Conservation (phyloP, 2,329 filamentous ascomycete species). For the Balansia obtecta region DNA sequence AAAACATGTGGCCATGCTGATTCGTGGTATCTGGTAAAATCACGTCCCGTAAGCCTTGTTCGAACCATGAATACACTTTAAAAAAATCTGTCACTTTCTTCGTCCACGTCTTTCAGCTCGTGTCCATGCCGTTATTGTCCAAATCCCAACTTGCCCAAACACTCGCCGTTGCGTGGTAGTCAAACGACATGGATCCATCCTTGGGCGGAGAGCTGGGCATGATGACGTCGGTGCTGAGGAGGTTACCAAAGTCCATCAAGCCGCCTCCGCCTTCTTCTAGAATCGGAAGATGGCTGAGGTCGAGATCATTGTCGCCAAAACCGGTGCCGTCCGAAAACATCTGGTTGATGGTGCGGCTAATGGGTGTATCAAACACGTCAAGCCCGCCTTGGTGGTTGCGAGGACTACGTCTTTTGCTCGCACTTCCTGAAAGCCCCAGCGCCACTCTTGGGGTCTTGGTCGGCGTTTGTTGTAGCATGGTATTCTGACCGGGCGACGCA, state of each 20-base stretch:
- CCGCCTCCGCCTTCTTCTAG: constrained; percentile 23
- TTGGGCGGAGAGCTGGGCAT: constrained; percentile 37
- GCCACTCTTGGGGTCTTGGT: constrained; percentile 27
- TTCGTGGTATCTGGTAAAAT: neutral
- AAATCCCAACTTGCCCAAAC: constrained; percentile 20
- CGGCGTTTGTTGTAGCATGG: constrained; percentile 35
- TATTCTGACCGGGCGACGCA: constrained; percentile 30
- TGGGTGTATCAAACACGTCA: constrained; percentile 38
- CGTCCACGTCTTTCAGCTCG: neutral
- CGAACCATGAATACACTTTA: neutral
- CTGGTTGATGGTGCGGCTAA: constrained; percentile 50
- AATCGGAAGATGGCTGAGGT: constrained; percentile 27
- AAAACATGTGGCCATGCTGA: neutral
- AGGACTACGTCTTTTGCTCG: constrained; percentile 30
- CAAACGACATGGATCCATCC: constrained; percentile 14
- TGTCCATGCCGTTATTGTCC: constrained; percentile 7
- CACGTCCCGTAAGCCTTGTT: neutral
- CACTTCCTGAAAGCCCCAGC: constrained; percentile 17
- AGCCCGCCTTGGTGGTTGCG: constrained; percentile 26
- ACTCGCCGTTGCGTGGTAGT: constrained; percentile 17
- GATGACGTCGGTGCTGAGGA: constrained; percentile 33
- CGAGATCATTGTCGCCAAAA: constrained; percentile 32
- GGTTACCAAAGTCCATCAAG: constrained; percentile 33
- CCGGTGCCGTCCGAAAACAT: constrained; percentile 45
- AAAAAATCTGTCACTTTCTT: neutral